These are phyloP conservation scores for Juncus inflexus DNA, from an alignment of 176 grass and related monocot species.

Conservation along the genomic window DNA sequence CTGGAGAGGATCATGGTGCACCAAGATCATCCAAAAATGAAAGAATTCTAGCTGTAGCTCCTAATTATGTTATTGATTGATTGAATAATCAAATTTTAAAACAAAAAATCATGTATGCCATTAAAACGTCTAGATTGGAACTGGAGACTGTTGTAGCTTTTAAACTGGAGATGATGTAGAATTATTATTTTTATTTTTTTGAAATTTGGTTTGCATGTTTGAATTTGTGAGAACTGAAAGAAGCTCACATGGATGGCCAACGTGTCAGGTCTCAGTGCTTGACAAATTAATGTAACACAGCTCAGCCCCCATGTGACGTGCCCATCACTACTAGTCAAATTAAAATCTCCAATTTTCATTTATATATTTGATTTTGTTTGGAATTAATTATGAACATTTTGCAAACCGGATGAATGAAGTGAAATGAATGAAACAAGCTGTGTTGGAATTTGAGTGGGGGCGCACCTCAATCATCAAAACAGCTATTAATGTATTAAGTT, in stretches of 20 bases:
- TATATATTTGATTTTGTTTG: no score
- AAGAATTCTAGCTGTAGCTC: constrained; percentile 81
- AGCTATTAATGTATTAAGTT: constrained; percentile 23
- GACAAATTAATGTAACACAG: constrained; percentile 26
- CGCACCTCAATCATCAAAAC: constrained; percentile 18
- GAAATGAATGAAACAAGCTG: neutral
- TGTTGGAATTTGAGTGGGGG: constrained; percentile 17
- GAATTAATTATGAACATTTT: neutral
- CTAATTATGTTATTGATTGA: constrained; percentile 92
- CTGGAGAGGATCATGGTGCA: constrained; percentile 18
- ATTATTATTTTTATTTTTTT: neutral
- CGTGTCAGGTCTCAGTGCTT: constrained; percentile 11
- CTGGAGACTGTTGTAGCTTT: neutral
- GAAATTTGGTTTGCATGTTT: neutral
- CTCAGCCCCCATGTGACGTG: constrained; percentile 29
- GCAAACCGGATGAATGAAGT: constrained; percentile 1
- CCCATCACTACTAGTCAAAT: neutral
- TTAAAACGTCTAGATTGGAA: neutral
- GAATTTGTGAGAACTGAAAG: no score
- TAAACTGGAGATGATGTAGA: neutral
- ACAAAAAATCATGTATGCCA: no score
- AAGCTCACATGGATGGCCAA: constrained; percentile 8
- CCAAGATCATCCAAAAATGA: constrained; percentile 44
- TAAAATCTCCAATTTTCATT: no score
- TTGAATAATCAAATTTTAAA: neutral